Base-by-base conservation (phyloP, 306 rosid species). In the Glycine soja region DNA sequence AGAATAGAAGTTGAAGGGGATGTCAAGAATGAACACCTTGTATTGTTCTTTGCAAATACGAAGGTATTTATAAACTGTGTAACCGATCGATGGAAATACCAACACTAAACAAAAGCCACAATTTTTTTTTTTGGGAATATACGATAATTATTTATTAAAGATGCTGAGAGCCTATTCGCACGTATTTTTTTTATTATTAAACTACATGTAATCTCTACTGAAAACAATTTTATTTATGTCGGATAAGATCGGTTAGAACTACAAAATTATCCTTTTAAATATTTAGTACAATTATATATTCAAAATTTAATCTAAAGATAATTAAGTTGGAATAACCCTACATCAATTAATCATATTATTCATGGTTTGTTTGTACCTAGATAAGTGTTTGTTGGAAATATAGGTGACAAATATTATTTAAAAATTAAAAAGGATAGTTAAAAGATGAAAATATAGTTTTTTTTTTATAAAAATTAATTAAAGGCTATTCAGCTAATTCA, bases 21-120 rank as follows among this genome's bases (percentile, higher is more conserved):
- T 61, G 57, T 45, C 42, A 75, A 59, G 10, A 46, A 46, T 74
- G 69, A 75, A 46, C 36, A 43, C 8, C 36, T 62, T 34, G 48
- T 40, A 10, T 13, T 61, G 8, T 9, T 62, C 72, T 16, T 30
- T 13, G 56, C 34, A 64, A 4, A 47, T 62, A 10, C 19, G 48
- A 63, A 48, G 63, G 50, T 76, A 76, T 76, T 46, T 76, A 76
- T 76, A 76, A 63, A 40, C 32, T 1, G 6, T 10, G 4, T 6
- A 13, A 19, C 24, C 2, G 0, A 36, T 2, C 7, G 12, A 71
- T 51, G 14, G 15, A 47, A 47, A 2, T 13, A 47, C 7, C 32
- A 67, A 7, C 4, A 15, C 0, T 15, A 56, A 56, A 58, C 36
- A 8, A 19, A 3, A 58, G 65, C 65, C 65, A 58, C 65, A 19